These are phyloP conservation scores for Aspergillus nanangensis DNA, from an alignment of 495 filamentous ascomycete genomes.

Conservation along the genomic window DNA sequence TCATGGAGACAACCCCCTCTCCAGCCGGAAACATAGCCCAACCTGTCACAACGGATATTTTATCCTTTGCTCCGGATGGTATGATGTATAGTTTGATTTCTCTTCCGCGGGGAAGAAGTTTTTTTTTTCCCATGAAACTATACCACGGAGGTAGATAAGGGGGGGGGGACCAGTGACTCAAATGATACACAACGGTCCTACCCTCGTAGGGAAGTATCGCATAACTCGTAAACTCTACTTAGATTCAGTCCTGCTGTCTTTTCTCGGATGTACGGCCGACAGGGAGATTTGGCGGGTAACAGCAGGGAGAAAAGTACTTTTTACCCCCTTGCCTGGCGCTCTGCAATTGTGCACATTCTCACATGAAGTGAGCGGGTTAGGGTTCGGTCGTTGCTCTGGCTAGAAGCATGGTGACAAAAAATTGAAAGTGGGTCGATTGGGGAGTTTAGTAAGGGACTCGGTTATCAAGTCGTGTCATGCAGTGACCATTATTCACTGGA, in stretches of 20 bases:
- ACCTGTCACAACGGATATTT: no score
- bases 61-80: no score
- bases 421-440: no score
- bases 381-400: background rate
- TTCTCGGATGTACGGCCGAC: background rate
- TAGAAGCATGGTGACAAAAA: background rate
- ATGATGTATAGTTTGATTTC: no score
- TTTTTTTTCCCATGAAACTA: no score
- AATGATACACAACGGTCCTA: background rate
- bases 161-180: background rate
- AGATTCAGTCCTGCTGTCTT: no score
- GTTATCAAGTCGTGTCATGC: background rate
- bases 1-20: background rate
- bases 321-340: background rate
- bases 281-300: background rate
- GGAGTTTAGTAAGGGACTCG: background rate
- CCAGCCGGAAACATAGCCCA: no score
- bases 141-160: background rate
- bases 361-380: background rate
- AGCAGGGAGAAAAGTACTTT: background rate
- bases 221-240: background rate
- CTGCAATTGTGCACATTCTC: background rate
- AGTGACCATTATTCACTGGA: no score
- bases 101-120: no score
- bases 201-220: background rate